phyloP scores from a whole-genome alignment of 148 eudicot species.

The Pharnaceum exiguum region DNA sequence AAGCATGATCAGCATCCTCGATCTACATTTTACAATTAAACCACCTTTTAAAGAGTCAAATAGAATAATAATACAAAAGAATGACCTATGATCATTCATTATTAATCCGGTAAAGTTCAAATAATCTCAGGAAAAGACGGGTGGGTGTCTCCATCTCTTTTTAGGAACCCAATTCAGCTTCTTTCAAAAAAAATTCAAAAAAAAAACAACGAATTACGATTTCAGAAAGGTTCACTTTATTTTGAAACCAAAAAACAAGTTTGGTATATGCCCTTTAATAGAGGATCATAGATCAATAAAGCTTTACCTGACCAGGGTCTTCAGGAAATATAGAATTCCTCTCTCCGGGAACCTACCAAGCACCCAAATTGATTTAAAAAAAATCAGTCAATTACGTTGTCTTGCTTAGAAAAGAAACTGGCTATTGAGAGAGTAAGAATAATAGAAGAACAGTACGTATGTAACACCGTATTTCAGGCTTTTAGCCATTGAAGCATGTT shows the following conservation, averaged over 20 bases:
- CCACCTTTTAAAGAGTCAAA: conserved; percentile 21
- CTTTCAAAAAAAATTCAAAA: conserved; percentile 13
- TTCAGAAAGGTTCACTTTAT: conserved; percentile 21
- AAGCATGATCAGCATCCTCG: conserved; percentile 20
- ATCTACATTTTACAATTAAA: too few relatives aligned
- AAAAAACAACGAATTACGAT: conserved; percentile 12
- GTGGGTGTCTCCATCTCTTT: conserved; percentile 9
- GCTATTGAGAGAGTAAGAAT: too few relatives aligned
- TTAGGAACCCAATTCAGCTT: neutral
- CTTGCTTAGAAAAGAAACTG: neutral
- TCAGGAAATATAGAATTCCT: conserved; percentile 76
- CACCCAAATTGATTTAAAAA: neutral
- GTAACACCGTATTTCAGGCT: too few relatives aligned
- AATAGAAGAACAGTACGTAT: too few relatives aligned
- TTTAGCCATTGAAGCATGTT: too few relatives aligned
- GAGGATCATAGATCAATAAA: conserved; percentile 49
- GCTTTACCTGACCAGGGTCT: conserved; percentile 88
- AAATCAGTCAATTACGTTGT: neutral
- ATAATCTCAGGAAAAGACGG: conserved; percentile 14
- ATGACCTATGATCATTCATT: conserved; percentile 15
- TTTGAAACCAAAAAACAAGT: conserved; percentile 16
- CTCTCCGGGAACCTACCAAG: conserved; percentile 53
- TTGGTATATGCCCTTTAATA: conserved; percentile 27
- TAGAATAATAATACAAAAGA: conserved; percentile 3
- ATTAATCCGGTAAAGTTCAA: conserved; percentile 1